Evolutionary conservation across 2,329 filamentous ascomycete genomes (phyloP).

Genomic region (Aureobasidium zeae): DNA sequence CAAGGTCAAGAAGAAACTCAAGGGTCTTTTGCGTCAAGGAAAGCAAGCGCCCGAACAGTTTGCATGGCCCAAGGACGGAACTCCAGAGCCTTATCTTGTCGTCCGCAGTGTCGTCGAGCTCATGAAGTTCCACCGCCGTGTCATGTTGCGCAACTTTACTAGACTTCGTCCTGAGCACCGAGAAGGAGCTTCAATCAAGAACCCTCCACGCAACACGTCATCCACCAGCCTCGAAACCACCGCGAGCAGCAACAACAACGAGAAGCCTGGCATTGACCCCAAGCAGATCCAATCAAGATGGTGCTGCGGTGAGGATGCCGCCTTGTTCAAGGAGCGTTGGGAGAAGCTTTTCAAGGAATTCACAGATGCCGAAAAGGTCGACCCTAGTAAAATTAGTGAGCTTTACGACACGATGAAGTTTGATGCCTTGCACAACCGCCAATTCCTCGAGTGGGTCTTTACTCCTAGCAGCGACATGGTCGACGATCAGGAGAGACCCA

Average conservation of each 20-base stretch:
- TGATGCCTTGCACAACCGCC: constrained; percentile 90
- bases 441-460: constrained; percentile 96
- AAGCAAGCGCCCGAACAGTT: constrained; percentile 90
- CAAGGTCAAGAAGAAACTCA: constrained; percentile 99
- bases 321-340: constrained; percentile 93
- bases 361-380: constrained; percentile 92
- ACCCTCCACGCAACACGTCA: constrained; percentile 31
- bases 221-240: constrained; percentile 33
- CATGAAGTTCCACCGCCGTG: constrained; percentile 92
- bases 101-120: constrained; percentile 85
- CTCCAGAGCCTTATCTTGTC: constrained; percentile 88
- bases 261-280: constrained; percentile 9
- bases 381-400: constrained; percentile 97
- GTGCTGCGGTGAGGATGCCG: constrained; percentile 93
- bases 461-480: constrained; percentile 73
- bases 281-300: constrained; percentile 70
- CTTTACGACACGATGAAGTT: constrained; percentile 99
- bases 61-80: constrained; percentile 88
- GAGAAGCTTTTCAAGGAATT: constrained; percentile 97
- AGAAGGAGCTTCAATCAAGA: constrained; percentile 44
- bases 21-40: constrained; percentile 83
- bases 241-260: constrained; percentile 7
- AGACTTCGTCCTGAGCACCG: constrained; percentile 59
- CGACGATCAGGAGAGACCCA: constrained; percentile 36
- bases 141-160: constrained; percentile 90